These are phyloP conservation scores for Boletus speciosus DNA, from an alignment of 768 basidiomycete genomes.

Conservation along the genomic window DNA sequence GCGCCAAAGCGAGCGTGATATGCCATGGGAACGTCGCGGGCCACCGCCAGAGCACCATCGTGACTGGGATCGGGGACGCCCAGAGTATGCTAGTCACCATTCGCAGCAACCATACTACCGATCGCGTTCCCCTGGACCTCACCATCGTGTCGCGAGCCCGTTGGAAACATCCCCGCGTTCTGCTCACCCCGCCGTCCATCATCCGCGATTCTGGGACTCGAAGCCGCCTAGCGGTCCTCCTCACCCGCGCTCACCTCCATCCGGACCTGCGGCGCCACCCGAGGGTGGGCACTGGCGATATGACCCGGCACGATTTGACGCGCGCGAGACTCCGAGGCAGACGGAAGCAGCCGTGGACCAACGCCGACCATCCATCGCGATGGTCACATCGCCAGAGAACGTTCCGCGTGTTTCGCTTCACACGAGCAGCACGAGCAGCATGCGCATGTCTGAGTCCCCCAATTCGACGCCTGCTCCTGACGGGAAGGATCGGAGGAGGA, in stretches of 20 bases:
- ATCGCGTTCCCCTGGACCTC: conserved; percentile 36
- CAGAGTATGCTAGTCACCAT: conserved; percentile 33
- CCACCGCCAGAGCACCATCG: conserved; percentile 44
- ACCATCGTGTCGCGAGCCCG: conserved; percentile 45
- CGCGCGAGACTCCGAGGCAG: conserved; percentile 40
- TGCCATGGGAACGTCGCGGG: conserved; percentile 57
- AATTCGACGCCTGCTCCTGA: conserved; percentile 42
- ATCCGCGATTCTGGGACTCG: conserved; percentile 55
- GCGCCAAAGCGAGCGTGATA: conserved; percentile 50
- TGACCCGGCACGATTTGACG: conserved; percentile 55
- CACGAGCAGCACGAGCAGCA: conserved; percentile 26
- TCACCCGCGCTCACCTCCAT: conserved; percentile 32
- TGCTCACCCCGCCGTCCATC: conserved; percentile 37
- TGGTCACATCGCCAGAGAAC: conserved; percentile 48
- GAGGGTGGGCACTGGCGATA: conserved; percentile 54
- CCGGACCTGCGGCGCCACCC: conserved; percentile 35
- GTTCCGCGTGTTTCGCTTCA: conserved; percentile 29
- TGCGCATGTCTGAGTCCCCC: conserved; percentile 61
- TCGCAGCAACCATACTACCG: conserved; percentile 32
- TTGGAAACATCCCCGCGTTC: conserved; percentile 62
- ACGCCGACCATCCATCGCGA: conserved; percentile 34
- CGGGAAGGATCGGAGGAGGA: conserved; percentile 44
- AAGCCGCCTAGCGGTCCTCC: conserved; percentile 42
- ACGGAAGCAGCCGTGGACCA: conserved; percentile 31
- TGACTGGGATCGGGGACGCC: conserved; percentile 52